These are phyloP conservation scores for Starmerella powellii DNA, from an alignment of 805 yeast genomes.

Conservation along the genomic window DNA sequence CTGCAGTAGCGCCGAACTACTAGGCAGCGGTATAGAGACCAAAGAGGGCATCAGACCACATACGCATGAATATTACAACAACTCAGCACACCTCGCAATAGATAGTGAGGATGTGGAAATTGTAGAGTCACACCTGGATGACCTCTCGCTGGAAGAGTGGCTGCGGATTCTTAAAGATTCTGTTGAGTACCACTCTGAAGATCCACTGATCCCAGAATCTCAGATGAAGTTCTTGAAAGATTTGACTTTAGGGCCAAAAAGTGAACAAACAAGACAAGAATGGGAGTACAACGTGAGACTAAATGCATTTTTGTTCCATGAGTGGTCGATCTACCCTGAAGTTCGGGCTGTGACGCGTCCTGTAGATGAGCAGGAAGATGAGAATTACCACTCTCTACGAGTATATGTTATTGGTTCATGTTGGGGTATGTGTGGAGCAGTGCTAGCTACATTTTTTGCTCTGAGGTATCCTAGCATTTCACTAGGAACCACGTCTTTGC, in stretches of 20 bases:
- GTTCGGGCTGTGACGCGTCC: conserved; percentile 46
- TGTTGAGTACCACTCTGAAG: conserved; percentile 35
- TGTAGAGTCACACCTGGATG: conserved; percentile 19
- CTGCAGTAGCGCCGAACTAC: no score
- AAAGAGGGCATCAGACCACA: no score
- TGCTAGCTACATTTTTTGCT: conserved; percentile 47
- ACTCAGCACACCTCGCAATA: conserved; percentile 14
- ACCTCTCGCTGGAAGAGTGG: conserved; percentile 31
- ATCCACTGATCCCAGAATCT: conserved; percentile 37
- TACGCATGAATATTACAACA: no score
- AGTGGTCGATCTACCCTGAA: conserved; percentile 49
- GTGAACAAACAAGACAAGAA: conserved; percentile 15
- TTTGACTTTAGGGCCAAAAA: conserved; percentile 19
- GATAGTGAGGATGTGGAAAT: conserved; percentile 13
- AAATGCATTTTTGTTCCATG: conserved; percentile 34
- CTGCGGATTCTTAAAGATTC: conserved; percentile 33
- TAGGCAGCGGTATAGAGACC: no score
- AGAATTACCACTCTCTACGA: conserved; percentile 34
- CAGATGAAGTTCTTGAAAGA: conserved; percentile 30
- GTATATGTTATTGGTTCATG: no score
- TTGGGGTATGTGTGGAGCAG: conserved; percentile 34
- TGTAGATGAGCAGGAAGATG: conserved; percentile 35
- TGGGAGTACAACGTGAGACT: conserved; percentile 22
- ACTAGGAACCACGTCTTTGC: conserved; percentile 42
- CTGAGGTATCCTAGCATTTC: conserved; percentile 44